phyloP scores from a whole-genome alignment of 495 filamentous ascomycete species.

The Pseudomonodictys pantanalensis region DNA sequence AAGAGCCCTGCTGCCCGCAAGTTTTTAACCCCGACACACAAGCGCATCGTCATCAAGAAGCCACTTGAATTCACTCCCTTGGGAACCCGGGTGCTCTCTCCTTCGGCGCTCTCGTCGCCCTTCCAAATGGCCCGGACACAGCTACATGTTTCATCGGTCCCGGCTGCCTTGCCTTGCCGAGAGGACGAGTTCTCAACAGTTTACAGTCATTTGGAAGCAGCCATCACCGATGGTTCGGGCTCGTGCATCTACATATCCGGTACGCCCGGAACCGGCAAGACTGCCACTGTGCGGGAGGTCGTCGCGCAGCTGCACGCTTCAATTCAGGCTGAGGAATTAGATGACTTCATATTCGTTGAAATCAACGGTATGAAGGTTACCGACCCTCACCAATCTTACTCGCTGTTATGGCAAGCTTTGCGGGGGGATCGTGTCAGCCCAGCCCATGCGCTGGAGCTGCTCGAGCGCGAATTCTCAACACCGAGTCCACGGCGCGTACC shows the following conservation, averaged over 20 bases:
- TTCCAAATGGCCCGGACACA: constrained; percentile 86
- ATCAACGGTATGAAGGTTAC: constrained; percentile 99
- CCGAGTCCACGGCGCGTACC: constrained; percentile 88
- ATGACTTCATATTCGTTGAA: constrained; percentile 98
- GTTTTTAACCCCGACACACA: constrained; percentile 70
- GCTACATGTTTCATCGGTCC: constrained; percentile 91
- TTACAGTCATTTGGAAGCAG: constrained; percentile 88
- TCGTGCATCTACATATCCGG: constrained; percentile 99
- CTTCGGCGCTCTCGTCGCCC: constrained; percentile 77
- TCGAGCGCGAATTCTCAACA: constrained; percentile 87
- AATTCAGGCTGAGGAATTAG: constrained; percentile 85
- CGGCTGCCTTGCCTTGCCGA: constrained; percentile 82
- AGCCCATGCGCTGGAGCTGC: constrained; percentile 82
- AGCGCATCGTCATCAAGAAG: constrained; percentile 78
- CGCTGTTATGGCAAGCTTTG: constrained; percentile 92
- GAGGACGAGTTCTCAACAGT: constrained; percentile 88
- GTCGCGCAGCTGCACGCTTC: constrained; percentile 81
- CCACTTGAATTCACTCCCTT: constrained; percentile 93
- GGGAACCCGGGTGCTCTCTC: constrained; percentile 80
- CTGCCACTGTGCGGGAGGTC: constrained; percentile 94
- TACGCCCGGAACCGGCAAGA: constrained; percentile 97
- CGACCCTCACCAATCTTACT: constrained; percentile 95
- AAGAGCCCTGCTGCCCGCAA: constrained; percentile 52
- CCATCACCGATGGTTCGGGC: constrained; percentile 89
- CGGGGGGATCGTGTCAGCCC: constrained; percentile 90